These are phyloP conservation scores for Populus trichocarpa DNA, from an alignment of 441 rosid species.

Conservation along the genomic window DNA sequence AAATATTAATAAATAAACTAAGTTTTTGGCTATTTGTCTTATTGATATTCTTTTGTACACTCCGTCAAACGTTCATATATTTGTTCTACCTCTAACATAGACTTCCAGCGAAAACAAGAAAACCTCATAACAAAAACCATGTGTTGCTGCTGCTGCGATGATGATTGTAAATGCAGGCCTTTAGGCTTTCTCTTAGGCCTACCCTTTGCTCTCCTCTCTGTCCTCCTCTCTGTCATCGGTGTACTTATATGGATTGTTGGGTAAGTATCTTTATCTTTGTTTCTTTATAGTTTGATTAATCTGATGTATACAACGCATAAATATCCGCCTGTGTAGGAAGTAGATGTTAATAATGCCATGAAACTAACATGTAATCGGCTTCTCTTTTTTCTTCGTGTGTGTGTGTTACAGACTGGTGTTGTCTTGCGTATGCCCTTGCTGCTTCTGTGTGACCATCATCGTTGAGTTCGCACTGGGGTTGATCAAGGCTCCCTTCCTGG, in stretches of 20 bases:
- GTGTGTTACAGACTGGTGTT: constrained; percentile 43
- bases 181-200: constrained; percentile 83
- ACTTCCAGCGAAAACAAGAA: background rate
- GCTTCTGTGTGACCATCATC: constrained; percentile 46
- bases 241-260: constrained; percentile 78
- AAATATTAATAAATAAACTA: background rate
- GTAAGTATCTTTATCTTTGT: constrained; percentile 31
- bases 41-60: background rate
- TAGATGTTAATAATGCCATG: no score
- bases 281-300: no score
- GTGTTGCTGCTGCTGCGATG: constrained; percentile 42
- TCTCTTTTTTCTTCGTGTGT: background rate
- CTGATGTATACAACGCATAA: no score
- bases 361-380: no score
- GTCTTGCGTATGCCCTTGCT: constrained; percentile 55
- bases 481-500: constrained; percentile 62
- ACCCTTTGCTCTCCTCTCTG: constrained; percentile 77
- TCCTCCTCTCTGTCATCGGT: constrained; percentile 66
- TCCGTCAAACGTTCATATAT: background rate
- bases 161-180: constrained; percentile 72
- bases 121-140: constrained; percentile 13
- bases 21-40: background rate
- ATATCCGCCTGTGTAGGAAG: no score
- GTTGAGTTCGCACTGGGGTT: constrained; percentile 59
- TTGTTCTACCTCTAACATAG: background rate